phyloP scores from a whole-genome alignment of 2,329 filamentous ascomycete species.

The Rasamsonia emersonii region DNA sequence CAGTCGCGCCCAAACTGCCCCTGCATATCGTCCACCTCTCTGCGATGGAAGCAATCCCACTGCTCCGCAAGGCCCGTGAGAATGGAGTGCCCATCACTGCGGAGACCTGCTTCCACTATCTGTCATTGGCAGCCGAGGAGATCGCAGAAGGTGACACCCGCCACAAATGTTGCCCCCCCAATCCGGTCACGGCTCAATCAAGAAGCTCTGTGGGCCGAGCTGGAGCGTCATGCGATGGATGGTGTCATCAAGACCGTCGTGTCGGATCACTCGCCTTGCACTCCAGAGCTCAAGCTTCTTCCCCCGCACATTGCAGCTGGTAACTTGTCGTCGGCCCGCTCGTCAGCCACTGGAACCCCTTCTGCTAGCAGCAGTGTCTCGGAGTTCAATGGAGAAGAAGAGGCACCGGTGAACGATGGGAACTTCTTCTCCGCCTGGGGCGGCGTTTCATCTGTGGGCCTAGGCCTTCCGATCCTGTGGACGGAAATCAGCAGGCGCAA shows the following conservation, averaged over 20 bases:
- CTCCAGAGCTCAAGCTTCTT: conserved; percentile 83
- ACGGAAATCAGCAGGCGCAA: conserved; percentile 61
- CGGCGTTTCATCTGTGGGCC: conserved; percentile 85
- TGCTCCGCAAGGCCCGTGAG: conserved; percentile 64
- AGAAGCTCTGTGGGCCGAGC: conserved; percentile 77
- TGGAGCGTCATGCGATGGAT: conserved; percentile 50
- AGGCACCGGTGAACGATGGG: conserved; percentile 43
- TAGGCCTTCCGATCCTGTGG: conserved; percentile 86
- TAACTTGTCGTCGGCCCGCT: conserved; percentile 10
- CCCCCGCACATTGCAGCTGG: conserved; percentile 51
- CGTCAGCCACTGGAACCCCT: conserved; percentile 9
- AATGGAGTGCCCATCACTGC: conserved; percentile 78
- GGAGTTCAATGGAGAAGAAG: conserved; percentile 15
- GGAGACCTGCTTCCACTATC: conserved; percentile 93
- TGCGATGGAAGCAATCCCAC: conserved; percentile 76
- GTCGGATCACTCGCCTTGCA: conserved; percentile 93
- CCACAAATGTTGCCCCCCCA: conserved; percentile 88
- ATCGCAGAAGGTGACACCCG: conserved; percentile 78
- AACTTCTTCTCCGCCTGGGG: conserved; percentile 98
- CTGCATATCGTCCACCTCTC: conserved; percentile 92
- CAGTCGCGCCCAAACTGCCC: conserved; percentile 69
- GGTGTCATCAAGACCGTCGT: conserved; percentile 88
- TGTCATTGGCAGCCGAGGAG: conserved; percentile 72
- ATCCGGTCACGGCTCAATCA: conserved; percentile 77
- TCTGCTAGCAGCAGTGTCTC: conserved; percentile 13